Base-by-base conservation (phyloP, 2,329 filamentous ascomycete genomes). In the Chrysoporthe cubensis region DNA sequence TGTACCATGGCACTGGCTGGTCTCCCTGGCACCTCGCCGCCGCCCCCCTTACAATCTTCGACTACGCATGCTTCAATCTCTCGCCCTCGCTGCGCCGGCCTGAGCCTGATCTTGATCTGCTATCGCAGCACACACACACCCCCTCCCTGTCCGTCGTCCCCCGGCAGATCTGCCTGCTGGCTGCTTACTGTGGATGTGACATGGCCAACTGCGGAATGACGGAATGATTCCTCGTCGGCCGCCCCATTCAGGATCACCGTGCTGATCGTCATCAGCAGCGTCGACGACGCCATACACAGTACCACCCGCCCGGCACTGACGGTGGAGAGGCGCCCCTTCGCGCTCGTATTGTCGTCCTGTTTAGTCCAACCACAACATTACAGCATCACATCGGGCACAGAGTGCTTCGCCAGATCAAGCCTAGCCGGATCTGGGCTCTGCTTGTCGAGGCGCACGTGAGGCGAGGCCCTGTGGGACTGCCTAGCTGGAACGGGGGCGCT, bases 371-470 rank as follows among this genome's bases (percentile, higher is more conserved):
- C 57, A 43, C 57, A 59, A 42, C 18, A 32, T 1, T 40, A 9
- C 57, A 11, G 56, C 54, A 34, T 40, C n/a, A 21, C 40, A 34
- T 21, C 34, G 61, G 26, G 48, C 34, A 63, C 61, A 40, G 16
- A 26, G 14, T 34, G 40, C 54, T 59, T 32, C 16, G 9, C 57
- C 37, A n/a, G 40, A 14, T 8, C 18, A 69, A 43, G 50, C 46
- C 63, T 64, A 46, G 40, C 64, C 64, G 32, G 16, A 67, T 65
- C 8, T 44, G 57, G 67, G 34, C 61, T 21, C 26, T 26, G 26
- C 67, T 65, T 58, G 54, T 69, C 65, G 65, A 67, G 37, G 56
- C 56, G 56, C 56, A 69, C 67, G 58, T 64, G 43, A 65, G 66
- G 60, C 40, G 67, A 67, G 61, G 61, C 62, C 42, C 43, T 16